A percentile compares a stretch with the other conserved stretches of the same genome.
Conservation (phyloP, 2,329 filamentous ascomycete species). For the Stemphylium lycopersici region DNA sequence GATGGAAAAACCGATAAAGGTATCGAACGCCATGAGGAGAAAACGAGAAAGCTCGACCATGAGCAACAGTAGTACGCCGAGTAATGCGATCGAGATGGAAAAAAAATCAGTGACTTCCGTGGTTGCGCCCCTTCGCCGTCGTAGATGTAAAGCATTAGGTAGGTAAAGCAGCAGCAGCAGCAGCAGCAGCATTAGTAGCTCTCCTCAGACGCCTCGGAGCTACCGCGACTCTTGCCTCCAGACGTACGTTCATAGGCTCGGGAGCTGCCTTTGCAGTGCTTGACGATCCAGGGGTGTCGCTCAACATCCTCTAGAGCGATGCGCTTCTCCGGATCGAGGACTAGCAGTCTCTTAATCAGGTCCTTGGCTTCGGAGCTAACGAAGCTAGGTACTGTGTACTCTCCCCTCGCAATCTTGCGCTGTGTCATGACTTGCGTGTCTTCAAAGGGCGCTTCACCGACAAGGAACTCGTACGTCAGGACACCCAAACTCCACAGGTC, state of each 20-base stretch:
- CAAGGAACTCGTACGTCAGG: conserved; percentile 93
- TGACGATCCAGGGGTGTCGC: conserved; percentile 93
- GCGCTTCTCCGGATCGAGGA: conserved; percentile 91
- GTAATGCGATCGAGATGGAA: conserved; percentile 9
- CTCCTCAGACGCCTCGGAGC: conserved; percentile 33
- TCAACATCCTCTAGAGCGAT: conserved; percentile 89
- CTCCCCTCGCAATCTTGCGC: conserved; percentile 81
- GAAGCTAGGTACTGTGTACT: conserved; percentile 91
- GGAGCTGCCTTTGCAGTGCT: conserved; percentile 72
- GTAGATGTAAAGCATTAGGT: conserved; percentile 23
- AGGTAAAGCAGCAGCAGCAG: conserved; percentile 11
- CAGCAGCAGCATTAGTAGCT: conserved; percentile 21
- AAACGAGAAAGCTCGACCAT: background rate
- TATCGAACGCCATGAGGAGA: background rate
- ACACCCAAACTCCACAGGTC: conserved; percentile 97
- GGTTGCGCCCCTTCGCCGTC: conserved; percentile 18
- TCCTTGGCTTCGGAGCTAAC: conserved; percentile 90
- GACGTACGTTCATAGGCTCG: conserved; percentile 43
- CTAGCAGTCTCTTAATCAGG: conserved; percentile 85
- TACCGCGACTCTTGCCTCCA: conserved; percentile 36
- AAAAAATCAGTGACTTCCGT: conserved; percentile 11
- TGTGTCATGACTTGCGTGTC: conserved; percentile 96
- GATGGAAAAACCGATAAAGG: background rate
- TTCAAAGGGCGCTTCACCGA: conserved; percentile 96
- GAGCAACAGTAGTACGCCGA: conserved; percentile 9